A percentile compares a stretch with the other conserved stretches of the same genome.
phyloP scores from a whole-genome alignment of 495 filamentous ascomycete genomes.

The Penicillium angulare region DNA sequence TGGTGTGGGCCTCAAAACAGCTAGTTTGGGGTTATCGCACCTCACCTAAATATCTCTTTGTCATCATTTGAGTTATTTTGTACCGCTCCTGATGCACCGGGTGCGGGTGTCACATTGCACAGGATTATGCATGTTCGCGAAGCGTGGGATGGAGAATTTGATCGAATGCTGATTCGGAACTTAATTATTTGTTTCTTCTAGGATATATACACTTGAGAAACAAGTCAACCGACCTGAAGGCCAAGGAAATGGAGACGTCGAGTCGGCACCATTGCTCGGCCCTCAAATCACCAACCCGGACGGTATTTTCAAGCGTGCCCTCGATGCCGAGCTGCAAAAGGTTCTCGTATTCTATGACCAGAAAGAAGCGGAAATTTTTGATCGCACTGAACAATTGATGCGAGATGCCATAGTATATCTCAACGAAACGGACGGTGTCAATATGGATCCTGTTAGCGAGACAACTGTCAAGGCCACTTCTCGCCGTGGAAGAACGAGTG shows the following conservation, averaged over 20 bases:
- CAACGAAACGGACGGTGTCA: conserved; percentile 56
- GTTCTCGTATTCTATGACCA: conserved; percentile 83
- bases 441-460: conserved; percentile 54
- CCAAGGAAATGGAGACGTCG: conserved; percentile 58
- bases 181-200: conserved; percentile 39
- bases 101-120: conserved; percentile 31
- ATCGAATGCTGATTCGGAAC: conserved; percentile 21
- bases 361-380: conserved; percentile 82
- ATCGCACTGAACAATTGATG: conserved; percentile 73
- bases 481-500: conserved; percentile 41
- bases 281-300: conserved; percentile 62
- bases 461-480: conserved; percentile 44
- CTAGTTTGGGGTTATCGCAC: too few relatives aligned
- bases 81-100: conserved; percentile 2
- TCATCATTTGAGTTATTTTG: neutral
- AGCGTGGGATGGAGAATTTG: conserved; percentile 3
- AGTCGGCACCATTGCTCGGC: conserved; percentile 79
- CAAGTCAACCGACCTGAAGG: conserved; percentile 54
- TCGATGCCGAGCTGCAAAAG: conserved; percentile 91
- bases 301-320: conserved; percentile 68
- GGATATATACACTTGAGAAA: conserved; percentile 93
- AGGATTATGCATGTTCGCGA: conserved; percentile 8
- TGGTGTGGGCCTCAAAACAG: too few relatives aligned
- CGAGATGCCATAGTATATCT: conserved; percentile 74
- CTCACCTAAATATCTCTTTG: too few relatives aligned